Conservation (phyloP, 1,139 yeast genomes). For the Meyerozyma carpophila region DNA sequence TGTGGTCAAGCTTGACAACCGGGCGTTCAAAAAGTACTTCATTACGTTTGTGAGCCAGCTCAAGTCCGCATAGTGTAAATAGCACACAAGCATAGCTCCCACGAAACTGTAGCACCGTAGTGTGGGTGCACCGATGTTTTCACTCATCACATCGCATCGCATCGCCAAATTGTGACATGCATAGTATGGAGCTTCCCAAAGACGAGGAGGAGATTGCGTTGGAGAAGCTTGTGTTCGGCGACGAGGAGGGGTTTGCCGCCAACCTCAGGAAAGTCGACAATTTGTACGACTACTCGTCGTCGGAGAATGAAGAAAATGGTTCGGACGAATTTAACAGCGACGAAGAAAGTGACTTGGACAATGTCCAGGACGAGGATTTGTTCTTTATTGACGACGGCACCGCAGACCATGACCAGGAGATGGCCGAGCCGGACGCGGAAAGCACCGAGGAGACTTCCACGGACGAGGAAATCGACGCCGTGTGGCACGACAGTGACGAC, state of each 20-base stretch:
- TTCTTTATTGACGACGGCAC: slow-evolving; percentile 61
- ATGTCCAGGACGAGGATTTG: slow-evolving; percentile 53
- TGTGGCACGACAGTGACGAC: slow-evolving; percentile 94
- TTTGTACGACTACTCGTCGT: slow-evolving; percentile 46
- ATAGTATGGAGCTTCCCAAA: slow-evolving; percentile 41
- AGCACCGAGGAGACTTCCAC: slow-evolving; percentile 24
- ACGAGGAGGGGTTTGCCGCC: slow-evolving; percentile 67
- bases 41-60: slow-evolving; percentile 49
- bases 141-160: neutral
- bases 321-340: slow-evolving; percentile 20
- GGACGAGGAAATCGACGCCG: slow-evolving; percentile 38
- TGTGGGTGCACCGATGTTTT: neutral
- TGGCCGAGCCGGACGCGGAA: slow-evolving; percentile 27
- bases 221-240: slow-evolving; percentile 89
- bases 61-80: slow-evolving; percentile 12
- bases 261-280: slow-evolving; percentile 58
- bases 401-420: slow-evolving; percentile 21
- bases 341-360: slow-evolving; percentile 25
- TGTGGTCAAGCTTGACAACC: slow-evolving; percentile 48
- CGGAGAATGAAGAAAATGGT: slow-evolving; percentile 31
- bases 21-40: slow-evolving; percentile 63
- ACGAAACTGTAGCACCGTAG: neutral
- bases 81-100: neutral
- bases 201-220: slow-evolving; percentile 77
- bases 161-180: neutral